These are phyloP conservation scores for Pisolithus orientalis DNA, from an alignment of 768 basidiomycete species.

Conservation along the genomic window DNA sequence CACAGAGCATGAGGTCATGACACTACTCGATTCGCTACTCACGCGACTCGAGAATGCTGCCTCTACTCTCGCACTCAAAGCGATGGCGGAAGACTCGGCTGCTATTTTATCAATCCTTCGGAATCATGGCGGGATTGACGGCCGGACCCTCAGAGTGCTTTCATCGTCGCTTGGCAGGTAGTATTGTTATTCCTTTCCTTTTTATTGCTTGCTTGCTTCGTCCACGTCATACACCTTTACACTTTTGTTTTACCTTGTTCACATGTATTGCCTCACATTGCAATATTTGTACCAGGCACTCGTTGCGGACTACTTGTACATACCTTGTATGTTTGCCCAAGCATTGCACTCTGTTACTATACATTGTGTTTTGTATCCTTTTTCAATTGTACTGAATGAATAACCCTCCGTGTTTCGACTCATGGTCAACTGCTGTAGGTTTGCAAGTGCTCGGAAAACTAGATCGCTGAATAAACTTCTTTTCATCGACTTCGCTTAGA, in stretches of 20 bases:
- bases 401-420: no score
- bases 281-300: no score
- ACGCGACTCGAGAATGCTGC: constrained; percentile 73
- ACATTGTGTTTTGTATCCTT: no score
- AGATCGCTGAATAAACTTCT: not conserved
- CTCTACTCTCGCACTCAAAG: constrained; percentile 20
- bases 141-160: constrained; percentile 42
- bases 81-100: constrained; percentile 9
- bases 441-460: not conserved
- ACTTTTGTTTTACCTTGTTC: not conserved
- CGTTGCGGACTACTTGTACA: no score
- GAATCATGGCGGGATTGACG: constrained; percentile 36
- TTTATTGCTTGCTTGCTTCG: not conserved
- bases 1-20: constrained; percentile 64
- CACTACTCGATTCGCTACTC: constrained; percentile 71
- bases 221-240: not conserved
- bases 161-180: constrained; percentile 28
- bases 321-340: no score
- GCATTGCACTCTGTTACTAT: no score
- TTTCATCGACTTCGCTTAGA: constrained; percentile 12
- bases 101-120: constrained; percentile 33
- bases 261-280: not conserved
- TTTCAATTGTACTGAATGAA: no score
- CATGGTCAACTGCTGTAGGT: no score
- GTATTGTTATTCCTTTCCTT: not conserved